Evolutionary conservation across 331 rosid genomes (phyloP).

Genomic region (Malus hybrid): DNA sequence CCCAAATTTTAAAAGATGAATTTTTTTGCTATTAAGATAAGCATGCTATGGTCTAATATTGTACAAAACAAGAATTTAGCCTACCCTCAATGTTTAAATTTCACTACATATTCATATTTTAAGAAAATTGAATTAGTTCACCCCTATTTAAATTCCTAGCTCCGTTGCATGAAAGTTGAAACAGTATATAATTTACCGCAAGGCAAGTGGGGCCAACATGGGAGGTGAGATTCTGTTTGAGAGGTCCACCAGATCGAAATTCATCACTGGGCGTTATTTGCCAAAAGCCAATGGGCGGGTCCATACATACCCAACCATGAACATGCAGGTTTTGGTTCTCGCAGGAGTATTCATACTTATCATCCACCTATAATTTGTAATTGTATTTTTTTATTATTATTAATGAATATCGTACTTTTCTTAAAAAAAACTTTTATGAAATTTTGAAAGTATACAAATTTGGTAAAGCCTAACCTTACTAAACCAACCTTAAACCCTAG

Average conservation of each 20-base stretch:
- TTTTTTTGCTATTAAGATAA: too few relatives aligned
- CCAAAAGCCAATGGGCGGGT: constrained; percentile 63
- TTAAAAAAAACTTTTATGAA: too few relatives aligned
- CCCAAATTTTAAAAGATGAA: too few relatives aligned
- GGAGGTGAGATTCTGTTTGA: constrained; percentile 74
- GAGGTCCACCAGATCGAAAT: constrained; percentile 85
- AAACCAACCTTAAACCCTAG: too few relatives aligned
- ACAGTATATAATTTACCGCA: constrained; percentile 33
- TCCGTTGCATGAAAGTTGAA: too few relatives aligned
- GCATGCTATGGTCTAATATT: too few relatives aligned
- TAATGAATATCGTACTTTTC: too few relatives aligned
- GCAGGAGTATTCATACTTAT: constrained; percentile 83
- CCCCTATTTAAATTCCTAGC: too few relatives aligned
- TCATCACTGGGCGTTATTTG: constrained; percentile 68
- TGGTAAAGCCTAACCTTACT: too few relatives aligned
- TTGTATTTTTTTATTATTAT: background rate
- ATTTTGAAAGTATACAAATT: too few relatives aligned
- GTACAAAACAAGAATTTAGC: too few relatives aligned
- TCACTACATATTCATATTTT: background rate
- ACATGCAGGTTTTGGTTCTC: constrained; percentile 60
- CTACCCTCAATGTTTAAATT: background rate
- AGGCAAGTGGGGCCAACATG: constrained; percentile 83
- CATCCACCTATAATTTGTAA: constrained; percentile 58
- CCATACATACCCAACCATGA: constrained; percentile 75
- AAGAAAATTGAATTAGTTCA: too few relatives aligned